phyloP scores from a whole-genome alignment of 768 basidiomycete genomes.

The Termitomyces sp. region DNA sequence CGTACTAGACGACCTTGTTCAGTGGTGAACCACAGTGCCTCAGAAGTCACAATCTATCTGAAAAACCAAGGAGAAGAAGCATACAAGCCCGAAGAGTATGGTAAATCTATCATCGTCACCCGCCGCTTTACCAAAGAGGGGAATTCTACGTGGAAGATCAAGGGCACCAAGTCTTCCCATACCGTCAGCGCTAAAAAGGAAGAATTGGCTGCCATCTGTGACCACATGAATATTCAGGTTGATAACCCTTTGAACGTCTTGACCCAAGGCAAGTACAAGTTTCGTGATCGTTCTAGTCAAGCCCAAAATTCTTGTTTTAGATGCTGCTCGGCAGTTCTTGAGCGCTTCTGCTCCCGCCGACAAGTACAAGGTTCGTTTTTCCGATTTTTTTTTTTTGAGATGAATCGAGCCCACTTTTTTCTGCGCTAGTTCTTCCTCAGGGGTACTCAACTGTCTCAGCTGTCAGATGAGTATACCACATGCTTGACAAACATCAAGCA shows the following conservation, averaged over 20 bases:
- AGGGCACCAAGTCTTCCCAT: conserved; percentile 37
- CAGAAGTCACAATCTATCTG: conserved; percentile 75
- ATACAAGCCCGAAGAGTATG: conserved; percentile 79
- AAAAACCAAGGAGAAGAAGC: conserved; percentile 93
- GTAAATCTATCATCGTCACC: conserved; percentile 78
- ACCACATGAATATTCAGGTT: conserved; percentile 95
- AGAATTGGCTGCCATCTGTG: conserved; percentile 83
- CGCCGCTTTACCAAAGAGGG: conserved; percentile 79
- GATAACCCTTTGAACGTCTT: conserved; percentile 96
- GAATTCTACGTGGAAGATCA: conserved; percentile 76
- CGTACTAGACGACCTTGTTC: not conserved
- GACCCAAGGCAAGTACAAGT: conserved; percentile 70
- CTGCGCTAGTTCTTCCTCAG: conserved; percentile 78
- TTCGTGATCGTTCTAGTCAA: not conserved
- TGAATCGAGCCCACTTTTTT: not conserved
- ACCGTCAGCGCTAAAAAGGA: conserved; percentile 69
- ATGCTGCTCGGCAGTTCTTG: conserved; percentile 78
- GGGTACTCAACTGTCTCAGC: conserved; percentile 87
- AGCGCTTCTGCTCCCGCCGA: conserved; percentile 73
- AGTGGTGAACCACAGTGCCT: conserved; percentile 32
- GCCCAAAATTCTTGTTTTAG: conserved; percentile 24
- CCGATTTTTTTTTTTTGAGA: not conserved
- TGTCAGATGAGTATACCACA: conserved; percentile 80
- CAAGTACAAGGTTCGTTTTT: conserved; percentile 71
- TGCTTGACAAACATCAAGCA: conserved; percentile 69